These are phyloP conservation scores for Zymoseptoria crescenta DNA, from an alignment of 2,329 filamentous ascomycete species.

Conservation along the genomic window DNA sequence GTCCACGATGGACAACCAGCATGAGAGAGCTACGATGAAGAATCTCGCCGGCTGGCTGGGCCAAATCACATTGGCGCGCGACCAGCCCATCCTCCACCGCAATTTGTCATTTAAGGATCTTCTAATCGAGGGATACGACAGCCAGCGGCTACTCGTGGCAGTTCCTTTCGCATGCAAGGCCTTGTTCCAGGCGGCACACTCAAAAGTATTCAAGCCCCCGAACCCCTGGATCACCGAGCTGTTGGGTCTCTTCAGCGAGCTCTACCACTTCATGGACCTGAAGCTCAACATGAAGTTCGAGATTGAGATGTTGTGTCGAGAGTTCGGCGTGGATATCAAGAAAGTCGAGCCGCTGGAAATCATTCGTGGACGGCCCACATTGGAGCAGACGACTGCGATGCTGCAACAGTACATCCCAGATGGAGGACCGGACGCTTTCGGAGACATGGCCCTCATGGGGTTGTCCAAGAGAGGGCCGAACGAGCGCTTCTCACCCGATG, in stretches of 20 bases:
- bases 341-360: constrained; percentile 79
- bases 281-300: constrained; percentile 98
- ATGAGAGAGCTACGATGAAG: constrained; percentile 81
- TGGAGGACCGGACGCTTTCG: constrained; percentile 64
- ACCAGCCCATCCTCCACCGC: constrained; percentile 91
- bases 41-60: constrained; percentile 92
- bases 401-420: constrained; percentile 35
- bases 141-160: constrained; percentile 80
- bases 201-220: constrained; percentile 83
- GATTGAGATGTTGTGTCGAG: constrained; percentile 94
- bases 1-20: constrained; percentile 71
- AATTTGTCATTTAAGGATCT: constrained; percentile 97
- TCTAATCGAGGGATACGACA: constrained; percentile 86
- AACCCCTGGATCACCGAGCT: constrained; percentile 99
- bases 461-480: constrained; percentile 55
- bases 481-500: constrained; percentile 66
- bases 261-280: constrained; percentile 86
- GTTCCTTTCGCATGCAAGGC: constrained; percentile 98
- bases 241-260: constrained; percentile 77
- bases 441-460: constrained; percentile 65
- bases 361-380: constrained; percentile 62
- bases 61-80: constrained; percentile 80
- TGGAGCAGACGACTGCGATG: constrained; percentile 25
- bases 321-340: constrained; percentile 84
- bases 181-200: constrained; percentile 72